Base-by-base conservation (phyloP, 2,329 filamentous ascomycete species). In the Ceratocystis albifundus region DNA sequence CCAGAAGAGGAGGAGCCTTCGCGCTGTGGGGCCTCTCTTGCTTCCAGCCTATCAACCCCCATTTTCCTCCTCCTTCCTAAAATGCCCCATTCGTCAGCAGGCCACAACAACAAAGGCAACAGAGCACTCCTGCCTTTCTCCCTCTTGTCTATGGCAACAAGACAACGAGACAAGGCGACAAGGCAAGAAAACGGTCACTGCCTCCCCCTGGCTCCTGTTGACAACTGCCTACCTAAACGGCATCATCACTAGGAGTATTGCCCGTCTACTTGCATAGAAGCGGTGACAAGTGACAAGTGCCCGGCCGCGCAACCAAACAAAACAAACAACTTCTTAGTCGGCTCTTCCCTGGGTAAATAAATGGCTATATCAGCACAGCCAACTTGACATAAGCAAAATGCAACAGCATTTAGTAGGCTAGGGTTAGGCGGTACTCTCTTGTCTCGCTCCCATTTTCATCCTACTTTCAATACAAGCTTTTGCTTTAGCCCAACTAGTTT, bases 261-360 rank as follows among this genome's bases (percentile, higher is more conserved):
- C 46, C 8, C 8, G 17, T 20, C n/a, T 20, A n/a, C 48, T 22
- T 22, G n/a, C n/a, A 22, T 8, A 53, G n/a, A 10, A 22, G 48
- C 48, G 4, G 48, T 53, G 48, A 53, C 48, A 22, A 53, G 10
- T 22, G 36, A 45, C n/a, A 62, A 28, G 32, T 45, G 36, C 32
- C 5, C 41, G 25, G 59, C 41, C 20, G 12, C 61, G 32, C 28
- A 15, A 7, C 61, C 25, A 25, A n/a, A 48, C 10, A 8, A n/a
- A 28, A 46, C 32, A 28, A 62, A 10, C 10, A 2, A 36, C 59
- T 22, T 17, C 48, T 50, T 44, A 3, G 20, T n/a, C 41, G 61
- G 61, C 44, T 63, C 15, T 28, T 46, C 17, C 41, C 10, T 30
- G 61, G 61, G 22, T 63, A 63, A 63, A 63, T 45, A n/a, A n/a